phyloP scores from a whole-genome alignment of 768 basidiomycete genomes.

The Phaffia australis region DNA sequence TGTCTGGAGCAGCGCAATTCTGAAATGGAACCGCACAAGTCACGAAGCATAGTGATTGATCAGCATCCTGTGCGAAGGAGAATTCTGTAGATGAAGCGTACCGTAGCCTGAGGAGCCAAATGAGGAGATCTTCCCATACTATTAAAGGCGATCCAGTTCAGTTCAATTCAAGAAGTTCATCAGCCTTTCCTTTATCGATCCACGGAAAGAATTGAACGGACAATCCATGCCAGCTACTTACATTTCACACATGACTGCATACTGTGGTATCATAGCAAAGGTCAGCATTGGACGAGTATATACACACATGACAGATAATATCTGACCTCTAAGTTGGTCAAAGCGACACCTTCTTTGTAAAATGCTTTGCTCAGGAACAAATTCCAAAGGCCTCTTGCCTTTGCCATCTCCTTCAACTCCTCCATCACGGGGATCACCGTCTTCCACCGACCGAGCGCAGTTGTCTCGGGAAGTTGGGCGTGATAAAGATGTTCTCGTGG shows the following conservation, averaged over 20 bases:
- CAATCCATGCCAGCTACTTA: not conserved
- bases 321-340: slow-evolving; percentile 81
- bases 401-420: slow-evolving; percentile 78
- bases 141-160: no score
- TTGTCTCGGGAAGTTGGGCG: slow-evolving; percentile 65
- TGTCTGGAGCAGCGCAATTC: slow-evolving; percentile 17
- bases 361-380: slow-evolving; percentile 62
- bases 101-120: slow-evolving; percentile 14
- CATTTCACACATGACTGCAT: slow-evolving; percentile 82
- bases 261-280: slow-evolving; percentile 44
- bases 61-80: not conserved
- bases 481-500: slow-evolving; percentile 68
- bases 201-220: no score
- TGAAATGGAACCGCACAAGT: not conserved
- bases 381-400: slow-evolving; percentile 87
- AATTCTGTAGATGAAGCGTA: not conserved
- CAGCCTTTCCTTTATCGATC: no score
- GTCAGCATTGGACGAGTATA: not conserved
- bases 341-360: slow-evolving; percentile 62
- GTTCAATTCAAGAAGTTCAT: no score
- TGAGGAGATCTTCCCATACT: slow-evolving; percentile 11
- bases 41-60: not conserved
- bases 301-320: not conserved
- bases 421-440: slow-evolving; percentile 68
- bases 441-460: slow-evolving; percentile 63